Conservation (phyloP, 2,329 filamentous ascomycete species). For the Pezicula rhizophila region DNA sequence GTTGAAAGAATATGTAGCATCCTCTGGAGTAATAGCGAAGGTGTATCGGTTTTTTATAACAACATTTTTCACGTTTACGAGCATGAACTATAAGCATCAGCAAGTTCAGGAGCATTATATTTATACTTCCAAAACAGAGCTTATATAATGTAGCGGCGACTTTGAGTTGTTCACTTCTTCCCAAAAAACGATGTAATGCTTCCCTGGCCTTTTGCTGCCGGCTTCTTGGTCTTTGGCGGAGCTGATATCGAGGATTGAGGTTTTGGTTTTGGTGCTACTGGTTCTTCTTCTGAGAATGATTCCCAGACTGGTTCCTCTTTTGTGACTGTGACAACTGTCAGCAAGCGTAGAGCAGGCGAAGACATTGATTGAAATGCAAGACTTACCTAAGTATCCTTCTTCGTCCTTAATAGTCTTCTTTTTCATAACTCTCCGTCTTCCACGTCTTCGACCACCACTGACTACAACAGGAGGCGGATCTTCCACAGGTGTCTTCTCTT, state of each 20-base stretch:
- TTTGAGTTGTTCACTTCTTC: slow-evolving; percentile 50
- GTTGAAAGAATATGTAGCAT: too few relatives aligned
- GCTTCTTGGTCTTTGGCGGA: slow-evolving; percentile 48
- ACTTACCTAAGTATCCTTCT: slow-evolving; percentile 79
- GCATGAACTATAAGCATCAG: too few relatives aligned
- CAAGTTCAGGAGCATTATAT: too few relatives aligned
- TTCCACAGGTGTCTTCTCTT: slow-evolving; percentile 33
- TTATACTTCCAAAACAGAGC: too few relatives aligned
- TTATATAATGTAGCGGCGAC: background rate
- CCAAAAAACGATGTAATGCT: slow-evolving; percentile 90
- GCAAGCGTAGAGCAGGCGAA: background rate
- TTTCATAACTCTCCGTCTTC: slow-evolving; percentile 74
- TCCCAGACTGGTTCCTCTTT: slow-evolving; percentile 83
- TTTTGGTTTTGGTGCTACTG: slow-evolving; percentile 50
- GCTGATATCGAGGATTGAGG: slow-evolving; percentile 28
- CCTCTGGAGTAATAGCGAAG: background rate
- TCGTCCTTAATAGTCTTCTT: slow-evolving; percentile 84
- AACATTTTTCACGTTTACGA: background rate
- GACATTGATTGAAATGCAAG: background rate
- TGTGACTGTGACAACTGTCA: slow-evolving; percentile 54
- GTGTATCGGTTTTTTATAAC: background rate
- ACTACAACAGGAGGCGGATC: slow-evolving; percentile 45
- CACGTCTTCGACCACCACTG: slow-evolving; percentile 63
- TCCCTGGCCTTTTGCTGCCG: slow-evolving; percentile 59
- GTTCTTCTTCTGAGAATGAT: slow-evolving; percentile 87